Base-by-base conservation (phyloP, 345 rosid species). In the Eucalyptus regnans region DNA sequence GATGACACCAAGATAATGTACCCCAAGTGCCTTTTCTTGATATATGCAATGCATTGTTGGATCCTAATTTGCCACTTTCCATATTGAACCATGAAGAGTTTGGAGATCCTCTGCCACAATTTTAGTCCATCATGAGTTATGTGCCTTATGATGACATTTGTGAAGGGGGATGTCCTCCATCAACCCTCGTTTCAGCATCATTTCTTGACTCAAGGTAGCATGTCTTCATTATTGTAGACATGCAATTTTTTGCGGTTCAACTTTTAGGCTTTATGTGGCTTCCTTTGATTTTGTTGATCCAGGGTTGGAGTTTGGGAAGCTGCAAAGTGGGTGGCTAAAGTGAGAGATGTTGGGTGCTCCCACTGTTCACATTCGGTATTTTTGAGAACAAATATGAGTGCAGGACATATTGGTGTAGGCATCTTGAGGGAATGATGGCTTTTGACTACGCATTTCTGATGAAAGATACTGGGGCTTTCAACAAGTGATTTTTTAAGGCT, bases 271-370 rank as follows among this genome's bases (percentile, higher is more conserved):
- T 71, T 60, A 37, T 66, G 51, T 29, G 29, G 25, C 81, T 83
- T 50, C 50, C 87, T 25, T 37, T 37, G 86, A 29, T 22, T 54
- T 81, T 44, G 50, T 25, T 41, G 29, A 41, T 31, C 56, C 91
- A 97, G 99, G 95, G 98, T 97, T 86, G 99, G 99, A 90, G 95
- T 95, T 7, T 96, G 99, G 99, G 99, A 97, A 92, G 96, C 98
- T 86, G 99, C 98, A n/a, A 97, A 97, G 91, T 96, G 99, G 98
- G 99, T 96, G 91, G 98, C 97, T 44, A 96, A 92, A 91, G 89
- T 95, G 44, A 92, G 99, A 87, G 95, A 92, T 68, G 64, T 58
- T 6, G 84, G 93, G 9, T 96, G 97, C 89, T 86, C 88, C 11
- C 68, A 31, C 87, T 97, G 99, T 89, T 96, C 99, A 85, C 90